Evolutionary conservation across 345 rosid genomes (phyloP), one percentile per base, ranked within the genome.

Genomic region (Adansonia digitata): DNA sequence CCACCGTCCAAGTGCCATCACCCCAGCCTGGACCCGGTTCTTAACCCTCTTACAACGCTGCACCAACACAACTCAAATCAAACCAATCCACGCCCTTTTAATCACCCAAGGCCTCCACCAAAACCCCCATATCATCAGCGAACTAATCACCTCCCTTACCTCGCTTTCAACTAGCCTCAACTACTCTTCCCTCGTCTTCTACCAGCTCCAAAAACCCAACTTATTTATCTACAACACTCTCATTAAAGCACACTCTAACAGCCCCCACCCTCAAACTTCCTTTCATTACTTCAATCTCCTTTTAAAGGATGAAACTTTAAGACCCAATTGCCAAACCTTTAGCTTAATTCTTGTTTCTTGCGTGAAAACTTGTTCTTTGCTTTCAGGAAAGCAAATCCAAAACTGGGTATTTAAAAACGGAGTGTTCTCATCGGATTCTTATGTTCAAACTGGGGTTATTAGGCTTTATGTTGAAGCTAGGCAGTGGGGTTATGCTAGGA

Each of bases 331-430:
- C 64, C 87, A 74, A 69, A 84, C 93, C 5, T 84, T 84, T 63
- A 85, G 86, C 79, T 87, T 83, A 37, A 59, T 82, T 34, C 48
- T 89, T 14, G 75, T 85, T 27, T 66, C 88, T 14, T 83, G 85
- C 59, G 76, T 77, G 39, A 84, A 84, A 24, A 80, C 79, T 35
- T 48, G 52, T 63, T 77, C 71, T 48, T 35, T 79, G 43, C 34
- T 22, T 76, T 20, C 67, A 24, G 80, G 90, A 55, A 81, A 74
- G 79, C 82, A 86, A 70, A 80, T 87, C 0, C 91, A 85, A 46
- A 74, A 67, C 31, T 84, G 84, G 89, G 88, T 84, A 20, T 13
- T 75, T 1, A 87, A 87, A 75, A 87, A 83, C 69, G 89, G 85
- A 24, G 80, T 79, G 29, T 37, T 77, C 35, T 45, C n/a, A 5